These are phyloP conservation scores for Solanum raphanifolium DNA, from an alignment of 257 asterid species.

Conservation along the genomic window DNA sequence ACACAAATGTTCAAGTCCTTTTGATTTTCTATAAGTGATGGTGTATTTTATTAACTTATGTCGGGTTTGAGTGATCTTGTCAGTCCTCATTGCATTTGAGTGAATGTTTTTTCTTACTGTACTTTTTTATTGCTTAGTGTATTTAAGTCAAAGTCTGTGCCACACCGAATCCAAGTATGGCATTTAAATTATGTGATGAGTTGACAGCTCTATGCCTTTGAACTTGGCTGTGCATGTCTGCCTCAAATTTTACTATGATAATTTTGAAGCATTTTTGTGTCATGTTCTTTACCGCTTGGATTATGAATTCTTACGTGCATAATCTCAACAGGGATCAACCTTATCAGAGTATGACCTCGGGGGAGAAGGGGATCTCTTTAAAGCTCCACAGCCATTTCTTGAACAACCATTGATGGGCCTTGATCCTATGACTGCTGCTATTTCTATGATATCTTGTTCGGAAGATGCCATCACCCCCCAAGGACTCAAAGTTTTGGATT, in stretches of 20 bases:
- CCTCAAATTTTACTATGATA: not conserved
- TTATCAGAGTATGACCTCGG: conserved; percentile 70
- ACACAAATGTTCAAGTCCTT: not conserved
- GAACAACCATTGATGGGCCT: conserved; percentile 54
- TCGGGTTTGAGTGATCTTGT: not conserved
- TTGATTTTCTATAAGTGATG: not conserved
- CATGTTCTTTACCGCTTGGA: not conserved
- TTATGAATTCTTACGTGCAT: conserved; percentile 22
- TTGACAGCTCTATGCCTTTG: not conserved
- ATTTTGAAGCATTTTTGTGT: not conserved
- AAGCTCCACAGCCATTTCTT: conserved; percentile 62
- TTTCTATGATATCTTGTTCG: conserved; percentile 81
- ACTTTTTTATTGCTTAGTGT: not conserved
- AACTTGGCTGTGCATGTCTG: not conserved
- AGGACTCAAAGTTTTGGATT: conserved; percentile 49
- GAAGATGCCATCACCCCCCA: conserved; percentile 61
- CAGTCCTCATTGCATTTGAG: not conserved
- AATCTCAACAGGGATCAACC: conserved; percentile 26
- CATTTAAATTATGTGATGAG: not conserved
- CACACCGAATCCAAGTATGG: not conserved
- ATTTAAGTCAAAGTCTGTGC: not conserved
- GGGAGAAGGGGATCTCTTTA: conserved; percentile 81
- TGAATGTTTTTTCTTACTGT: not conserved
- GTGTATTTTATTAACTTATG: not conserved
- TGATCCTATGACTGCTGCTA: conserved; percentile 72